phyloP scores from a whole-genome alignment of 148 eudicot species.

The Limonium bicolor region DNA sequence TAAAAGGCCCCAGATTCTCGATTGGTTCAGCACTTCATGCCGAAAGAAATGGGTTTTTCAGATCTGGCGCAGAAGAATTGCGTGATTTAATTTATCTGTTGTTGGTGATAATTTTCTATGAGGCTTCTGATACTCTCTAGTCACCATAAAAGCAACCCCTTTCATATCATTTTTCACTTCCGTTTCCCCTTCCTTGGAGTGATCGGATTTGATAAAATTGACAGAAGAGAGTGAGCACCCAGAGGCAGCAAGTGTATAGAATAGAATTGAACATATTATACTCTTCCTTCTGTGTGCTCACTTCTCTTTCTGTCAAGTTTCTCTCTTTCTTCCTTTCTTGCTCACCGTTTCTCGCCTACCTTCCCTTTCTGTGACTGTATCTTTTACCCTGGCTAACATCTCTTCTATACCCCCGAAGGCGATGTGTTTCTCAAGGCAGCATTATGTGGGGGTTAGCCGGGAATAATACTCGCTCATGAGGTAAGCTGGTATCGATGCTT shows the following conservation, averaged over 20 bases:
- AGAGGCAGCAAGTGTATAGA: constrained; percentile 6
- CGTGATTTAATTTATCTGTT: not conserved
- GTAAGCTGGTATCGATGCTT: too few relatives aligned
- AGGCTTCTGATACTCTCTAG: too few relatives aligned
- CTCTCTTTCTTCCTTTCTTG: not conserved
- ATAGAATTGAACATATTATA: not conserved
- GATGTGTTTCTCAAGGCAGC: too few relatives aligned
- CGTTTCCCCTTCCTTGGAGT: not conserved
- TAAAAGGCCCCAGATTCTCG: not conserved
- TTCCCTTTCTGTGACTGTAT: too few relatives aligned
- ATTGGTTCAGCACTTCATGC: not conserved
- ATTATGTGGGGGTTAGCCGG: too few relatives aligned
- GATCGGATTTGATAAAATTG: constrained; percentile 3
- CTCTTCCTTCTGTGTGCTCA: constrained; percentile 6
- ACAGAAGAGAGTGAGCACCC: constrained; percentile 8
- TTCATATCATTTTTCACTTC: not conserved
- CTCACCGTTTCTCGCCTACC: not conserved
- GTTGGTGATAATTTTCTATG: too few relatives aligned
- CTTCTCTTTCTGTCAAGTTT: constrained; percentile 5
- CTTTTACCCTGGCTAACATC: too few relatives aligned
- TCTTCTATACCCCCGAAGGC: too few relatives aligned
- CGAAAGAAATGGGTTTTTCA: constrained; percentile 3
- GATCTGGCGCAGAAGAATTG: not conserved
- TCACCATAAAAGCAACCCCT: not conserved
- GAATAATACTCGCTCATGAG: too few relatives aligned